Conservation (phyloP, 768 basidiomycete species). For the Leccinum truebloodii region DNA sequence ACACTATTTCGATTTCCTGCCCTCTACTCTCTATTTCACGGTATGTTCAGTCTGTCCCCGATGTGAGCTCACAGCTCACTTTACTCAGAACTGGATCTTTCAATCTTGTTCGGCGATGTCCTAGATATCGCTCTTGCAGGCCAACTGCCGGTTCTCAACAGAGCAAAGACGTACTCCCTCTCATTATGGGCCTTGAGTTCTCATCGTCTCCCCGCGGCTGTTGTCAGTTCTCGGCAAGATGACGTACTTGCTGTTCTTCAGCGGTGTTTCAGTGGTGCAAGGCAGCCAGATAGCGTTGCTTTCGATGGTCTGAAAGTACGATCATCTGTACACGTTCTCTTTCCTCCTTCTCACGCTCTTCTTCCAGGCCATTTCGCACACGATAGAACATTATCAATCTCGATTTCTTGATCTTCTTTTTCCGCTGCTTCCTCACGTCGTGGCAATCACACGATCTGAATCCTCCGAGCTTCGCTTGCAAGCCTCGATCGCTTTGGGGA, state of each 20-base stretch:
- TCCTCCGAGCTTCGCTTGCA: conserved; percentile 22
- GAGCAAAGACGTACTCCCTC: conserved; percentile 46
- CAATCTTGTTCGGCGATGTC: conserved; percentile 44
- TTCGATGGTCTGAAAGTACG: conserved; percentile 34
- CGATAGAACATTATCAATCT: conserved; percentile 19
- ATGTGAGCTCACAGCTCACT: not conserved
- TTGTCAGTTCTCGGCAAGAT: conserved; percentile 35
- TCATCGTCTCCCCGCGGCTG: conserved; percentile 46
- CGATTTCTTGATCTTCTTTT: conserved; percentile 19
- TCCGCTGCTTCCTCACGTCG: conserved; percentile 25
- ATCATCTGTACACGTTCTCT: not conserved
- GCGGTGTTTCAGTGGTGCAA: conserved; percentile 36
- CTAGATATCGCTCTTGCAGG: conserved; percentile 42
- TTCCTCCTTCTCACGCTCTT: conserved; percentile 7
- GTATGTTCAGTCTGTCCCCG: conserved; percentile 38
- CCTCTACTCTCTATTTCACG: conserved; percentile 46
- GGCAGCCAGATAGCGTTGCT: conserved; percentile 13
- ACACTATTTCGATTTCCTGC: conserved; percentile 50
- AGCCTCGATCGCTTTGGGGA: conserved; percentile 25
- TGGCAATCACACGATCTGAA: conserved; percentile 15
- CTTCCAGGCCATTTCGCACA: conserved; percentile 27
- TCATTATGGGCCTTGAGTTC: conserved; percentile 51
- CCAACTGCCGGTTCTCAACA: conserved; percentile 39
- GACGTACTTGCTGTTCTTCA: conserved; percentile 39
- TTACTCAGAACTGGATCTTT: conserved; percentile 44